A percentile compares a stretch with the other conserved stretches of the same genome.
phyloP scores from a whole-genome alignment of 768 basidiomycete species.

The Sarcomyxa edulis region DNA sequence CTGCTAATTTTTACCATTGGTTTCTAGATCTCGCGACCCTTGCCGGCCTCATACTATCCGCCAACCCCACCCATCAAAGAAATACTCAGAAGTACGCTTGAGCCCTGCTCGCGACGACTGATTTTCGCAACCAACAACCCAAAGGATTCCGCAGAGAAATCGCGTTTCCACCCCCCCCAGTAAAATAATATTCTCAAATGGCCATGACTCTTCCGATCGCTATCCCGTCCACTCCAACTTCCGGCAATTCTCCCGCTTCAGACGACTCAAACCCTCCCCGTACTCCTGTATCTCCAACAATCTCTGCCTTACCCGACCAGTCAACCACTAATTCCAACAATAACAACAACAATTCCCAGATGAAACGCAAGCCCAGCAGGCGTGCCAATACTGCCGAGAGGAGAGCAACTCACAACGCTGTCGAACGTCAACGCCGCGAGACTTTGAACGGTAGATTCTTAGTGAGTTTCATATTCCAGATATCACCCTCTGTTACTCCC shows the following conservation, averaged over 20 bases:
- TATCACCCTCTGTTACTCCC: neutral
- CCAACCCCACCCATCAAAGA: slow-evolving; percentile 28
- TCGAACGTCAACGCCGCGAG: slow-evolving; percentile 90
- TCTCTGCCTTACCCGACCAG: slow-evolving; percentile 26
- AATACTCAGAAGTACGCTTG: slow-evolving; percentile 49
- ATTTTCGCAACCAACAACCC: neutral
- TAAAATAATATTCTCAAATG: slow-evolving; percentile 4
- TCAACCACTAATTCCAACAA: slow-evolving; percentile 13
- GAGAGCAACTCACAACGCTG: slow-evolving; percentile 94
- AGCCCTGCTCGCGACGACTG: slow-evolving; percentile 58
- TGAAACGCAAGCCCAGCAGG: slow-evolving; percentile 78
- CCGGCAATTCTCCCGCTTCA: slow-evolving; percentile 33
- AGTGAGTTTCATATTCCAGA: slow-evolving; percentile 40
- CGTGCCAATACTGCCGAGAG: slow-evolving; percentile 97
- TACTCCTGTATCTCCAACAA: slow-evolving; percentile 37
- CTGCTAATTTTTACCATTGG: slow-evolving; percentile 8
- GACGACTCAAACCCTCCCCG: slow-evolving; percentile 38
- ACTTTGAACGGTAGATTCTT: slow-evolving; percentile 91
- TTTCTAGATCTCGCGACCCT: slow-evolving; percentile 86
- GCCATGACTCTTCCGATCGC: slow-evolving; percentile 34
- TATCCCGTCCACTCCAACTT: slow-evolving; percentile 32
- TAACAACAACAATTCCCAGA: slow-evolving; percentile 24
- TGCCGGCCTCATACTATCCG: slow-evolving; percentile 71
- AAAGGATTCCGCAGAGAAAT: slow-evolving; percentile 11
- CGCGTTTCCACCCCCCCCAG: slow-evolving; percentile 5